Evolutionary conservation across 1,284 basidiomycete genomes (phyloP).

Genomic region (Ceratobasidium theobromae): DNA sequence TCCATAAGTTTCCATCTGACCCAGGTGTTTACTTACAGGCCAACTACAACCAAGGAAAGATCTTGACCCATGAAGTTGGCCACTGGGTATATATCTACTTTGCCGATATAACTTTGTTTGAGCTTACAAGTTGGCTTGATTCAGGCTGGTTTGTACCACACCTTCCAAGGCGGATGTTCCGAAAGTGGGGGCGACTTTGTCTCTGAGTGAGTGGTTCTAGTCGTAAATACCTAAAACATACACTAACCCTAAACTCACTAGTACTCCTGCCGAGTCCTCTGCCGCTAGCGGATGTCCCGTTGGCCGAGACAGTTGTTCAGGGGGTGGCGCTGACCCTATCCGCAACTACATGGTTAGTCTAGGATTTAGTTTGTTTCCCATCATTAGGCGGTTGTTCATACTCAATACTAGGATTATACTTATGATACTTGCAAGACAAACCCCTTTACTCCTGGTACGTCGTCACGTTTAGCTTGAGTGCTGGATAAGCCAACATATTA

Average conservation of each 20-base stretch:
- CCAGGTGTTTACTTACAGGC: background rate
- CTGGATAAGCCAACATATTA: background rate
- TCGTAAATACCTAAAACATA: no score
- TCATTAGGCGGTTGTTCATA: background rate
- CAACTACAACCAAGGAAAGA: slow-evolving; percentile 41
- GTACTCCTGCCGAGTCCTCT: background rate
- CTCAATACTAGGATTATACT: background rate
- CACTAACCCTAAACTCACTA: background rate
- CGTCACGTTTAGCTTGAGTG: background rate
- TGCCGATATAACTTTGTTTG: no score
- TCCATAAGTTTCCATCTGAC: background rate
- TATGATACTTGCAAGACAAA: background rate
- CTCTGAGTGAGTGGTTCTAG: background rate
- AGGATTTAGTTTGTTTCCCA: background rate
- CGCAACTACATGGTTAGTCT: background rate
- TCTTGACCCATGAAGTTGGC: slow-evolving; percentile 22
- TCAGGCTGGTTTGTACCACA: slow-evolving; percentile 3
- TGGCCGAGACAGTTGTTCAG: background rate
- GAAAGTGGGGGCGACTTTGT: background rate
- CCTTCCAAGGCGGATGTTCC: slow-evolving; percentile 2
- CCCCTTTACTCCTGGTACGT: background rate
- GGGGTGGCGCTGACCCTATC: background rate
- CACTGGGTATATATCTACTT: slow-evolving; percentile 38
- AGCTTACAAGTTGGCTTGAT: background rate
- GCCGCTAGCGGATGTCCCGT: background rate